Base-by-base conservation (phyloP, 345 rosid genomes). In the Eucalyptus erythrocorys region DNA sequence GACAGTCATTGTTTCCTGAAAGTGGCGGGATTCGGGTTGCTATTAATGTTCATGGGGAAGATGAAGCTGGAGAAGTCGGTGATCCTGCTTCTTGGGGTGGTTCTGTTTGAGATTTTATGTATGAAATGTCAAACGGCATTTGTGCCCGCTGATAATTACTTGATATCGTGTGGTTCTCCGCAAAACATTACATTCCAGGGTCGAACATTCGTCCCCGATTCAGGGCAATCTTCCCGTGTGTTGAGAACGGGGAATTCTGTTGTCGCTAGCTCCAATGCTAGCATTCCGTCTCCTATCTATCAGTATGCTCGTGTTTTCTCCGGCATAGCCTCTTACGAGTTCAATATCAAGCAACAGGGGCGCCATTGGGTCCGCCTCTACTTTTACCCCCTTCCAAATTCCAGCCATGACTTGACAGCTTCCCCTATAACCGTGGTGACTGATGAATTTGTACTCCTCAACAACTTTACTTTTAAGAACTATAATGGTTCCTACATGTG, bases 341-440 rank as follows among this genome's bases (percentile, higher is more conserved):
- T 98, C 86, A 87, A 94, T 57, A 95, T 98, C 88, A 87, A 93
- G 89, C 89, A 93, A 88, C 89, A 91, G 86, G 99, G 99, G 10
- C 94, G 96, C 91, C 99, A 97, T 92, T 98, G 99, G 99, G 88
- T 98, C 95, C 98, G 99, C 88, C 99, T 98, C 53, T 97, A 98
- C 89, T 98, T 98, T 89, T 93, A 90, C 59, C 98, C 99, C 34
- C 43, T 95, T 90, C 92, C 94, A 45, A 93, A 85, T 88, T 92
- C 96, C 1, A 91, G 89, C 88, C 94, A 93, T 37, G 93, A 95
- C 92, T 88, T 98, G 93, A 87, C 89, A 48, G 92, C 97, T 82
- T 96, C 96, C 4, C 89, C 93, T 5, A 91, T 96, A 88, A 93
- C 97, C 6, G 99, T 95, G 34, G 94, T 93, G 85, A 91, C 99